A percentile compares a stretch with the other conserved stretches of the same genome.
Evolutionary conservation across 306 rosid genomes (phyloP).

Genomic region (Trifolium repens): DNA sequence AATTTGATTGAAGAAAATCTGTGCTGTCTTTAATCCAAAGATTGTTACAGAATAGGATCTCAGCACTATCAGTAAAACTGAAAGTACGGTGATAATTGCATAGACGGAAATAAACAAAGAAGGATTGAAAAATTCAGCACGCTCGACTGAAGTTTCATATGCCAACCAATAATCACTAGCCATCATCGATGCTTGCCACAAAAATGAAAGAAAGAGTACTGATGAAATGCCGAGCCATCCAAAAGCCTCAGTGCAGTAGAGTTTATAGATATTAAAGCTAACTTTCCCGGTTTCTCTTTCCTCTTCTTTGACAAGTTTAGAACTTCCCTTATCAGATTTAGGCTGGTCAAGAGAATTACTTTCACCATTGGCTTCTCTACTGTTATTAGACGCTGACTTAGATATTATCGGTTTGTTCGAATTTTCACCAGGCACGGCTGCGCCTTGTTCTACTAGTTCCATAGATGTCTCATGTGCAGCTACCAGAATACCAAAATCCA

Average conservation of each 20-base stretch:
- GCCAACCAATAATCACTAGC: conserved; percentile 92
- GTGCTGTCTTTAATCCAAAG: conserved; percentile 84
- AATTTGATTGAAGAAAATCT: conserved; percentile 73
- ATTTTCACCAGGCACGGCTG: conserved; percentile 45
- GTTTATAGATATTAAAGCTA: conserved; percentile 69
- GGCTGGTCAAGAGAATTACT: conserved; percentile 58
- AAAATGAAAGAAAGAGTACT: conserved; percentile 57
- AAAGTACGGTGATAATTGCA: conserved; percentile 48
- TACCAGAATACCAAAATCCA: conserved; percentile 82
- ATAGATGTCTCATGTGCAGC: conserved; percentile 92
- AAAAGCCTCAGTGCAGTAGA: conserved; percentile 87
- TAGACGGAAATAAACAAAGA: conserved; percentile 68
- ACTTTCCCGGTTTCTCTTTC: conserved; percentile 92
- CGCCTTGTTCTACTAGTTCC: conserved; percentile 86
- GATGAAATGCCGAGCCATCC: conserved; percentile 84
- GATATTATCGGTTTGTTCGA: conserved; percentile 47
- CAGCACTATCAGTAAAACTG: conserved; percentile 52
- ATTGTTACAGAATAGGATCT: conserved; percentile 56
- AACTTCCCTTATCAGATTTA: conserved; percentile 54
- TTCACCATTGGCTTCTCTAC: conserved; percentile 59
- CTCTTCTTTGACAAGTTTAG: conserved; percentile 95
- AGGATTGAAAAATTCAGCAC: conserved; percentile 60
- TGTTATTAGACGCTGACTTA: conserved; percentile 42
- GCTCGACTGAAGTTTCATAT: conserved; percentile 77
- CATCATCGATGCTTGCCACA: conserved; percentile 81